Conservation (phyloP, 2,329 filamentous ascomycete genomes). For the Cladosporium sp. region DNA sequence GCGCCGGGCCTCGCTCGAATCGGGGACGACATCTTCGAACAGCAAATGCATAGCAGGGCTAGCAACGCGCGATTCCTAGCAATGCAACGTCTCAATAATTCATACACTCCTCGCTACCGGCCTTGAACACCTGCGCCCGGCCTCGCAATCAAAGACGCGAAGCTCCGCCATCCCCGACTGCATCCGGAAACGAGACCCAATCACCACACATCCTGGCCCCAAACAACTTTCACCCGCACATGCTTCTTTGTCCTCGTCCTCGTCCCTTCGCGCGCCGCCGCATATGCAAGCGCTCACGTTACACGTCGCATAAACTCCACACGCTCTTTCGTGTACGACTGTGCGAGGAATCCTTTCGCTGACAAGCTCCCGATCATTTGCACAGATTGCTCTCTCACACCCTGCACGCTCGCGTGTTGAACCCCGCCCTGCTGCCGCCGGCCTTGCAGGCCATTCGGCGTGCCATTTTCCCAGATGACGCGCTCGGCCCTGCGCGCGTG, state of each 20-base stretch:
- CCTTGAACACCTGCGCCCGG: neutral
- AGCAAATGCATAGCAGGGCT: slow-evolving; percentile 3
- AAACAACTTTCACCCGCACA: neutral
- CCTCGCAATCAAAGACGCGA: neutral
- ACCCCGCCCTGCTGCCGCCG: slow-evolving; percentile 44
- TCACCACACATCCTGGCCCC: slow-evolving; percentile 1
- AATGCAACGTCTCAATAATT: neutral
- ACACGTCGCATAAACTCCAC: slow-evolving; percentile 7
- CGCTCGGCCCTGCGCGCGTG: slow-evolving; percentile 64
- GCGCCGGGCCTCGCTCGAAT: neutral
- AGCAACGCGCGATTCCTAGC: slow-evolving; percentile 3
- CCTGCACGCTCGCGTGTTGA: slow-evolving; percentile 13
- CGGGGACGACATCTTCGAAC: slow-evolving; percentile 6
- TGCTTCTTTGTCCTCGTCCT: neutral
- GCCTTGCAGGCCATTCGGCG: slow-evolving; percentile 69
- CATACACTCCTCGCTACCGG: slow-evolving; percentile 5
- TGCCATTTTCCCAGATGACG: slow-evolving; percentile 83
- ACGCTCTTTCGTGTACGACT: neutral
- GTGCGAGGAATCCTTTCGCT: neutral
- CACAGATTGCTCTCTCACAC: slow-evolving; percentile 18
- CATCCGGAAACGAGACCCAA: neutral
- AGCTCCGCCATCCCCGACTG: neutral
- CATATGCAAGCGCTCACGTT: slow-evolving; percentile 19
- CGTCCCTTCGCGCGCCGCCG: neutral
- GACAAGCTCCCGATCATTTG: neutral